Percentiles rank a stretch among this genome's conserved stretches.
phyloP scores from a whole-genome alignment of 2,329 filamentous ascomycete genomes.

The Pestalotiopsis sp. region DNA sequence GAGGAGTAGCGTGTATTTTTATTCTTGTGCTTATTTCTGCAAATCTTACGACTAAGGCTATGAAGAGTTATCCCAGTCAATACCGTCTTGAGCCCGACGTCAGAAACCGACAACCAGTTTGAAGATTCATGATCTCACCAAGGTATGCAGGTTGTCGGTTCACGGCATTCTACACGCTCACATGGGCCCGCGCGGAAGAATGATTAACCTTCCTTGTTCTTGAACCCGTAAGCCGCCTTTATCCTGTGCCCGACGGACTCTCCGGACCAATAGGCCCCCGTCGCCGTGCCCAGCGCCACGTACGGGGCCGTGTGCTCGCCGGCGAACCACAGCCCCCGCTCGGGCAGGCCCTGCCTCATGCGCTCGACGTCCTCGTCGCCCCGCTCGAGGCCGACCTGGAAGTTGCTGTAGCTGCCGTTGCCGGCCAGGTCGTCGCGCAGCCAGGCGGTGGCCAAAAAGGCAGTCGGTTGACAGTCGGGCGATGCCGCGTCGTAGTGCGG shows the following conservation, averaged over 20 bases:
- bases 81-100: no score
- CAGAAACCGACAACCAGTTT: no score
- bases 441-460: constrained; percentile 75
- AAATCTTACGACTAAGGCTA: no score
- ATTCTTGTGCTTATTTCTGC: no score
- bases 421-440: constrained; percentile 78
- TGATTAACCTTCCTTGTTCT: neutral
- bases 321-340: constrained; percentile 78
- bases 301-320: constrained; percentile 92
- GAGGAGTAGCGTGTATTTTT: no score
- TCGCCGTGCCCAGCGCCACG: constrained; percentile 83
- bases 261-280: constrained; percentile 78
- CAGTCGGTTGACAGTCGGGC: constrained; percentile 62
- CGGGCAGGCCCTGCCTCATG: constrained; percentile 65
- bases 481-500: constrained; percentile 63
- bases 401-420: constrained; percentile 83
- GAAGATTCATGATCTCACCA: no score
- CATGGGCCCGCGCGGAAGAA: neutral
- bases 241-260: constrained; percentile 14
- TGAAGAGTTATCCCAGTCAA: no score
- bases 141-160: no score
- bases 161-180: no score
- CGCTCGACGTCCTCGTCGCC: constrained; percentile 73
- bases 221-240: constrained; percentile 13
- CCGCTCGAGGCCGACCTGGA: constrained; percentile 72